Percentiles rank a stretch among this genome's conserved stretches.
Evolutionary conservation across 345 rosid genomes (phyloP).

Genomic region (Excoecaria cochinchinensis): DNA sequence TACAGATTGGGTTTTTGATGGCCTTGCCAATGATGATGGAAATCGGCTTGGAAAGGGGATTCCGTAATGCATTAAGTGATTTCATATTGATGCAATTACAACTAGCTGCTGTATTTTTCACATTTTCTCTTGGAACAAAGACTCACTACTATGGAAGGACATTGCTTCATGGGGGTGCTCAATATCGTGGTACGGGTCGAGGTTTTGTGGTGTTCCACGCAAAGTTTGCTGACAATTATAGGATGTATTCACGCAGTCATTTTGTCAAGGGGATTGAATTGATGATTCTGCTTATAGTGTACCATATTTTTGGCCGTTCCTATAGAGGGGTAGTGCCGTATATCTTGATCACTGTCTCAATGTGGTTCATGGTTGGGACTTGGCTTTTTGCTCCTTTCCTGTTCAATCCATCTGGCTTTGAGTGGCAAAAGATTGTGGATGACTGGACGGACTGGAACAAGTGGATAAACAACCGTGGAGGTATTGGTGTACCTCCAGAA

Average conservation of each 20-base stretch:
- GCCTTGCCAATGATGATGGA: conserved; percentile 99
- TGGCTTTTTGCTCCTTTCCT: conserved; percentile 99
- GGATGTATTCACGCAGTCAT: conserved; percentile 96
- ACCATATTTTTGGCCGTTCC: conserved; percentile 74
- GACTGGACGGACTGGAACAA: conserved; percentile 99
- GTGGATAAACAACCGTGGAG: conserved; percentile 91
- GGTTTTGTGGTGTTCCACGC: conserved; percentile 99
- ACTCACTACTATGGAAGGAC: conserved; percentile 97
- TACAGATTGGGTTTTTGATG: conserved; percentile 93
- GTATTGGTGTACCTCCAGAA: conserved; percentile 94
- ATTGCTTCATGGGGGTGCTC: conserved; percentile 94
- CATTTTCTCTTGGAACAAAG: conserved; percentile 98
- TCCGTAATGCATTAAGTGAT: conserved; percentile 89
- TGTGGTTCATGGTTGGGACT: conserved; percentile 99
- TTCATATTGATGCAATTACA: conserved; percentile 94
- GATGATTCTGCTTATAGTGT: conserved; percentile 86
- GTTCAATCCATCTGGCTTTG: conserved; percentile 97
- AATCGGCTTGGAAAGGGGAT: conserved; percentile 94
- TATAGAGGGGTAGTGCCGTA: conserved; percentile 89
- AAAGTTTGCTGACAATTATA: conserved; percentile 94
- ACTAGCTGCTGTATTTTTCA: conserved; percentile 92
- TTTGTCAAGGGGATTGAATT: conserved; percentile 95
- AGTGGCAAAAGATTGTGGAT: conserved; percentile 98
- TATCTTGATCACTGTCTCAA: conserved; percentile 81
- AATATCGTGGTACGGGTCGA: conserved; percentile 90